phyloP scores from a whole-genome alignment of 768 basidiomycete genomes.

The Hortiboletus flavorubellus region DNA sequence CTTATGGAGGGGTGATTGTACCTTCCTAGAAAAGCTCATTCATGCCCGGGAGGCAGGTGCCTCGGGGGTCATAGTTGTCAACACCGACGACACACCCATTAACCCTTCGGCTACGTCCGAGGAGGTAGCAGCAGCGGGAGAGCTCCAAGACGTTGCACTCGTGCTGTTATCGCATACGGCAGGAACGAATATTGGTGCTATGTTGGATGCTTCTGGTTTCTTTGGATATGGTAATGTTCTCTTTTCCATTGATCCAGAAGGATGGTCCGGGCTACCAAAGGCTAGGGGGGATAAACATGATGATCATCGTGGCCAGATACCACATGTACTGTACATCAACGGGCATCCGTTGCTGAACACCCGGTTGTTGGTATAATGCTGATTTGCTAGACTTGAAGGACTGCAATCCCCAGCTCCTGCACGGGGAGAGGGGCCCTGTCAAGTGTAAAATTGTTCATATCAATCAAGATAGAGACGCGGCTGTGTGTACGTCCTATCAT shows the following conservation, averaged over 20 bases:
- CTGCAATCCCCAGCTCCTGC: not conserved
- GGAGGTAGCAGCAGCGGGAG: conserved; percentile 56
- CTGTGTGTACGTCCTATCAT: too few species aligned
- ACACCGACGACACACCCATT: conserved; percentile 53
- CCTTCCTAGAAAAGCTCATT: conserved; percentile 82
- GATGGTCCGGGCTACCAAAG: conserved; percentile 22
- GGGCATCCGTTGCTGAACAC: conserved; percentile 76
- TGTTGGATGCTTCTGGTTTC: conserved; percentile 52
- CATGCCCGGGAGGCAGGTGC: conserved; percentile 68
- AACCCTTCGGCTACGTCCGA: conserved; percentile 62
- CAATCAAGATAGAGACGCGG: not conserved
- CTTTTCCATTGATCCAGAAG: conserved; percentile 46
- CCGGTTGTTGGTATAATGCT: conserved; percentile 54
- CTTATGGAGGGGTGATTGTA: conserved; percentile 75
- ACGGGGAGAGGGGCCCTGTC: not conserved
- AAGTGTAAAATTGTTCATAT: not conserved
- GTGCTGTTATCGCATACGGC: conserved; percentile 53
- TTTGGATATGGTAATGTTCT: conserved; percentile 47
- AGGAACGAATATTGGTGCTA: conserved; percentile 50
- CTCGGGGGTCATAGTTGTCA: conserved; percentile 74
- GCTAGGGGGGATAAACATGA: conserved; percentile 15
- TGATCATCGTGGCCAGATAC: conserved; percentile 32
- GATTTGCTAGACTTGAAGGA: not conserved
- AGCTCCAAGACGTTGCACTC: conserved; percentile 55
- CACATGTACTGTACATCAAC: conserved; percentile 69